Percentiles rank a stretch among this genome's conserved stretches.
Evolutionary conservation across 1,284 basidiomycete genomes (phyloP).

Genomic region (Caloboletus firmus): DNA sequence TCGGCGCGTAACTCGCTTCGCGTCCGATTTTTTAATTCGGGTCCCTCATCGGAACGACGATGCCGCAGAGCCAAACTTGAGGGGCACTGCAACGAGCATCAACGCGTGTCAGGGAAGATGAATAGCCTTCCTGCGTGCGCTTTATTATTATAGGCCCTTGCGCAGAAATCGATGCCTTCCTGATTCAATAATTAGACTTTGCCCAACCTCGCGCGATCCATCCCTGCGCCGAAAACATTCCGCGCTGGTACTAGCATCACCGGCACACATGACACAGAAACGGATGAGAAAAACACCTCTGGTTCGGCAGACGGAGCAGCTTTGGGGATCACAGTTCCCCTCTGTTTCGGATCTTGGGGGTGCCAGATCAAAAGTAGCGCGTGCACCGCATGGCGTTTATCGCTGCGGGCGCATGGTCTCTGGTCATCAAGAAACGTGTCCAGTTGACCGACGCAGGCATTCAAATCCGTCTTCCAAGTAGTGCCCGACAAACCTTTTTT

Average conservation of each 20-base stretch:
- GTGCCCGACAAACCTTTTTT: not conserved
- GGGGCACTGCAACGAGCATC: no score
- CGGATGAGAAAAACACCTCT: not conserved
- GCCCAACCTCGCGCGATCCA: not conserved
- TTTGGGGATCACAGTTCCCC: not conserved
- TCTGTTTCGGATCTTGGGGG: not conserved
- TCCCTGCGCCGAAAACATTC: not conserved
- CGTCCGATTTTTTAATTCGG: not conserved
- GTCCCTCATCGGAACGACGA: not conserved
- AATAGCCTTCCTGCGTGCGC: not conserved
- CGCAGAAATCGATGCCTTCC: not conserved
- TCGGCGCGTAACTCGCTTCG: not conserved
- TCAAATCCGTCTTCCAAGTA: not conserved
- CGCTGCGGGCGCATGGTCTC: conserved; percentile 7
- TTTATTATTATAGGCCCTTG: not conserved
- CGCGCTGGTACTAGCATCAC: no score
- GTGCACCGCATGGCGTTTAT: conserved; percentile 1
- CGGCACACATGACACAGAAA: no score
- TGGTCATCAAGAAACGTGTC: conserved; percentile 23
- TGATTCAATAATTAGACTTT: conserved; percentile 13
- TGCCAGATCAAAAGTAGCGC: not conserved
- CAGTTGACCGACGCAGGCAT: conserved; percentile 17
- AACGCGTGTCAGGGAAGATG: not conserved
- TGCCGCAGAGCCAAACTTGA: not conserved
- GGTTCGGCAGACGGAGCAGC: no score